A percentile compares a stretch with the other conserved stretches of the same genome.
Conservation (phyloP, 495 filamentous ascomycete species). For the Lophium mytilinum region DNA sequence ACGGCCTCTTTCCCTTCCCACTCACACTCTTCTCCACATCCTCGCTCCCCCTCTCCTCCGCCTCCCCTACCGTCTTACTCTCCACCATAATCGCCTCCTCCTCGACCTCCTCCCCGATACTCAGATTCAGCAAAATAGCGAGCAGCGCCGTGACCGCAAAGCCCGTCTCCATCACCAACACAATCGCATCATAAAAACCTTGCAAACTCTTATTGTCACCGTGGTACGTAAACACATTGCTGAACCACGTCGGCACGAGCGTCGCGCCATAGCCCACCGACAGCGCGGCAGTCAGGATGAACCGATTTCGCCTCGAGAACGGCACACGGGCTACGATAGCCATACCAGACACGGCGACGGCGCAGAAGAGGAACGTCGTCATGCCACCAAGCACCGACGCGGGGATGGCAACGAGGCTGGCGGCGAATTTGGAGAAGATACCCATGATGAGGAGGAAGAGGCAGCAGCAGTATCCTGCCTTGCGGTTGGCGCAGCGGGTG, state of each 20-base stretch:
- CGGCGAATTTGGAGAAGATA: constrained; percentile 81
- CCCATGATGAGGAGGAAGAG: constrained; percentile 80
- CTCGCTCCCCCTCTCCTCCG: background rate
- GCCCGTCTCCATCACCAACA: constrained; percentile 70
- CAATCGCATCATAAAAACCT: constrained; percentile 73
- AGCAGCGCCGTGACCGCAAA: constrained; percentile 63
- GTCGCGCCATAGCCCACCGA: constrained; percentile 71
- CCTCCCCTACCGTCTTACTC: constrained; percentile 6
- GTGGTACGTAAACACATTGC: constrained; percentile 59
- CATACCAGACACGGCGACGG: constrained; percentile 75
- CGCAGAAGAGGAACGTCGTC: constrained; percentile 83
- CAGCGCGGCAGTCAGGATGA: constrained; percentile 72
- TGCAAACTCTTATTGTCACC: constrained; percentile 61
- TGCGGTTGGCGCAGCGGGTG: constrained; percentile 78
- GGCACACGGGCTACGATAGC: constrained; percentile 66
- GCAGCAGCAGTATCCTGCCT: constrained; percentile 66
- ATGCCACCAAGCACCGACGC: constrained; percentile 74
- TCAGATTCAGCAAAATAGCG: constrained; percentile 61
- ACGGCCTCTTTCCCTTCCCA: too few species aligned
- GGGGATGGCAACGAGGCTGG: constrained; percentile 72
- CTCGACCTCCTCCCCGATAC: constrained; percentile 62
- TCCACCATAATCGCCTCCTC: constrained; percentile 13
- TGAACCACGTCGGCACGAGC: constrained; percentile 50
- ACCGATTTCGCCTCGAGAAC: constrained; percentile 76
- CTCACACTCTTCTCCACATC: background rate